Conservation (phyloP, 768 basidiomycete genomes). For the Pulveroboletus frians region DNA sequence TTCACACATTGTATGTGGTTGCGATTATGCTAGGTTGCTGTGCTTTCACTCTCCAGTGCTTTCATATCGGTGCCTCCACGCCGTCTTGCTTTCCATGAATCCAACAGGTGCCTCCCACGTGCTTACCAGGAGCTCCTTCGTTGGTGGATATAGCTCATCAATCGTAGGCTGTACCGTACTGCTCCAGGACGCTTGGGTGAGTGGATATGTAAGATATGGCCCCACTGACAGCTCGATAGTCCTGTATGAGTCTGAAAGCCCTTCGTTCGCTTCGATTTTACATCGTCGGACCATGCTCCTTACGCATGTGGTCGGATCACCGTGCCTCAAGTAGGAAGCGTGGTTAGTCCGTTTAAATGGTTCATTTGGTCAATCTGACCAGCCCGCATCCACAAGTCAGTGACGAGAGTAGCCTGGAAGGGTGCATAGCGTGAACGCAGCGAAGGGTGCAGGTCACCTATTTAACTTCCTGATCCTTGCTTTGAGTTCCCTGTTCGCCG, state of each 20-base stretch:
- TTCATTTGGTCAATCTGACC: conserved; percentile 24
- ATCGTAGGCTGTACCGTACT: conserved; percentile 8
- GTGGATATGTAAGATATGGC: conserved; percentile 13
- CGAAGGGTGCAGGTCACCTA: conserved; percentile 36
- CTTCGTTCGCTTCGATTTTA: conserved; percentile 13
- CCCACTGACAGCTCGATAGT: conserved; percentile 7
- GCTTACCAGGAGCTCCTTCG: conserved; percentile 3
- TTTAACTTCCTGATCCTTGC: conserved; percentile 29
- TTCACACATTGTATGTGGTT: conserved; percentile 27
- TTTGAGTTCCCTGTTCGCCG: conserved; percentile 36
- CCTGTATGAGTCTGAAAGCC: conserved; percentile 2
- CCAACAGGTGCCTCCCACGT: conserved; percentile 25
- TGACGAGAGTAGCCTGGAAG: conserved; percentile 22
- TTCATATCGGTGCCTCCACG: conserved; percentile 29
- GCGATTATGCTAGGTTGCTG: conserved; percentile 24
- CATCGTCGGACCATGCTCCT: conserved; percentile 21
- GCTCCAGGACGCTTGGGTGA: conserved; percentile 12
- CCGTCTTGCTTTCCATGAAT: conserved; percentile 21
- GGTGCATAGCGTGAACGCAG: conserved; percentile 43
- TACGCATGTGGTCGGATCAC: conserved; percentile 25
- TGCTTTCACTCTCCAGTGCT: conserved; percentile 29
- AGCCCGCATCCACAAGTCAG: conserved; percentile 31
- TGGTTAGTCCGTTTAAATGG: conserved; percentile 23
- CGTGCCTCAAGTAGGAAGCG: conserved; percentile 19
- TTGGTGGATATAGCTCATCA: background rate